Evolutionary conservation across 768 basidiomycete genomes (phyloP).

Genomic region (Chalciporus pseudorubinellus): DNA sequence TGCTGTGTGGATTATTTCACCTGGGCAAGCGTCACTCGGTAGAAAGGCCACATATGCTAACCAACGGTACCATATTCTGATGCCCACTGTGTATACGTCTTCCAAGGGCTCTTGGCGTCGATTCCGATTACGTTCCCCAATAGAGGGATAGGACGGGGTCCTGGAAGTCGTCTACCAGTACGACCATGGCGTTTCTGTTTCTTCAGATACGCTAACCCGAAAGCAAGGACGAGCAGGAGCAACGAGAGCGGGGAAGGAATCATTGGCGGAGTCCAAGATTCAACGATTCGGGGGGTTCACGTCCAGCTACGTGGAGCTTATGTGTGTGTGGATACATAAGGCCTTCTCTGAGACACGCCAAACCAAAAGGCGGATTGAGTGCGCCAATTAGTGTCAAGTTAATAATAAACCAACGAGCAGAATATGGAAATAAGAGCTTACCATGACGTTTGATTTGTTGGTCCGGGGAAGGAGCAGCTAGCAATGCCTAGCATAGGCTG

Average conservation of each 20-base stretch:
- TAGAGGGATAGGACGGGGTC: slow-evolving; percentile 6
- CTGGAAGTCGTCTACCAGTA: not conserved
- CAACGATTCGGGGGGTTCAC: too few species aligned
- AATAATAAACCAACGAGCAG: too few species aligned
- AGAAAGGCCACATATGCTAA: not conserved
- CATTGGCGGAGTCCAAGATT: not conserved
- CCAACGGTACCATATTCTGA: slow-evolving; percentile 6
- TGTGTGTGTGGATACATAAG: too few species aligned
- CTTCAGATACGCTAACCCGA: not conserved
- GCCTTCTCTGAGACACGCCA: too few species aligned
- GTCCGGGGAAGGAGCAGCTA: too few species aligned
- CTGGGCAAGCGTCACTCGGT: not conserved
- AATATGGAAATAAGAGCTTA: too few species aligned
- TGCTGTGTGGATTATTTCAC: slow-evolving; percentile 11
- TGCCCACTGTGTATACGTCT: slow-evolving; percentile 12
- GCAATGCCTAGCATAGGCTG: too few species aligned
- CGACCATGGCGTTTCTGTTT: not conserved
- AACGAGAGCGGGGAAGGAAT: not conserved
- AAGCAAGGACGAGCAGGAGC: not conserved
- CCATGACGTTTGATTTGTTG: too few species aligned
- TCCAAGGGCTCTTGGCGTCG: slow-evolving; percentile 5
- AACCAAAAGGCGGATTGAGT: too few species aligned
- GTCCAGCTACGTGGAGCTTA: too few species aligned
- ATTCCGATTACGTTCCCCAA: slow-evolving; percentile 9
- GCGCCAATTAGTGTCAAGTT: too few species aligned